Evolutionary conservation across 371 early-diverging fungal genomes (phyloP).

Genomic region (Syncephalis fuscata): DNA sequence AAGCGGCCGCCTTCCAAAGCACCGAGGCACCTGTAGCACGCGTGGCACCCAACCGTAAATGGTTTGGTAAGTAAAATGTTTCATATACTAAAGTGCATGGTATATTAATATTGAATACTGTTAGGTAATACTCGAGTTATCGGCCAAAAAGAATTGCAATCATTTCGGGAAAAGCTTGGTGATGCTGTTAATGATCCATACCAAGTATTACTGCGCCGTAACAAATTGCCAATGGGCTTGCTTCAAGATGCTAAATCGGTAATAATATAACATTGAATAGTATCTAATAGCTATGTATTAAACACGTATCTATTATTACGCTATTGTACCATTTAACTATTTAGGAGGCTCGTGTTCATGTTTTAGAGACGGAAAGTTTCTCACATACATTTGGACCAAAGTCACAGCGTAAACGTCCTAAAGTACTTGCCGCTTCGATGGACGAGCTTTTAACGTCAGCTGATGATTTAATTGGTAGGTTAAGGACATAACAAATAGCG

Average conservation of each 20-base stretch:
- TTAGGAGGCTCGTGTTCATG: constrained; percentile 55
- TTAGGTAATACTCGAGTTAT: constrained; percentile 85
- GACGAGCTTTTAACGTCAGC: constrained; percentile 68
- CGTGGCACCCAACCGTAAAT: constrained; percentile 89
- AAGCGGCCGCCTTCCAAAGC: constrained; percentile 89
- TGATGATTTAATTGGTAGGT: constrained; percentile 36
- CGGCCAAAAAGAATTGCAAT: constrained; percentile 79
- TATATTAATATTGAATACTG: constrained; percentile 2
- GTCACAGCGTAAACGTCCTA: constrained; percentile 89
- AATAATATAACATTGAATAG: constrained; percentile 2
- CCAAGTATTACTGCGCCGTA: constrained; percentile 86
- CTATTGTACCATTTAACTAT: constrained; percentile 36
- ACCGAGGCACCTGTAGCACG: constrained; percentile 60
- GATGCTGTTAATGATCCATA: constrained; percentile 88
- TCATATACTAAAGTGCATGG: neutral
- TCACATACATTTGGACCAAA: constrained; percentile 81
- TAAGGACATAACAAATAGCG: neutral
- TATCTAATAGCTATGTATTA: constrained; percentile 34
- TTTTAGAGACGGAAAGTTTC: constrained; percentile 89
- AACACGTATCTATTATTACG: constrained; percentile 23
- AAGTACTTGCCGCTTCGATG: constrained; percentile 49
- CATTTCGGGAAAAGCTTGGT: constrained; percentile 82
- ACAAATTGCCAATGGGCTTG: constrained; percentile 95
- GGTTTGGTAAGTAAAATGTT: constrained; percentile 68
- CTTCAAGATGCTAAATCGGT: constrained; percentile 71